A percentile compares a stretch with the other conserved stretches of the same genome.
Evolutionary conservation across 1,139 yeast genomes (phyloP).

Genomic region (Arxiozyma bovina): DNA sequence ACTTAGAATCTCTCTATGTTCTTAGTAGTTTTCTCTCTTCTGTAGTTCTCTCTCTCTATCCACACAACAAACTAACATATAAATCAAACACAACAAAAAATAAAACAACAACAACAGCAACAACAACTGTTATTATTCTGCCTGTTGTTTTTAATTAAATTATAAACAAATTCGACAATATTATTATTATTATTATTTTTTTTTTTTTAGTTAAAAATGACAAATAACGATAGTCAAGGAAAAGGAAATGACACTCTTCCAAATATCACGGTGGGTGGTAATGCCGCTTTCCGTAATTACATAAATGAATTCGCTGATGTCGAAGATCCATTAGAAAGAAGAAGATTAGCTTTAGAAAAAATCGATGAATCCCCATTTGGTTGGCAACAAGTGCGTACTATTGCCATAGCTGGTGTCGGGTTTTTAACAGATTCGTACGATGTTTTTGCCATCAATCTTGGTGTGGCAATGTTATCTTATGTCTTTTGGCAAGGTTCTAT

Average conservation of each 20-base stretch:
- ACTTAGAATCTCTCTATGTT: background rate
- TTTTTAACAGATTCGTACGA: slow-evolving; percentile 89
- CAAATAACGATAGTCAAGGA: background rate
- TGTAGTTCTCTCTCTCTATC: background rate
- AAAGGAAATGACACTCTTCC: background rate
- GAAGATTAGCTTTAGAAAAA: slow-evolving; percentile 80
- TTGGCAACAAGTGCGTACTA: slow-evolving; percentile 83
- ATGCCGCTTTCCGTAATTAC: slow-evolving; percentile 83
- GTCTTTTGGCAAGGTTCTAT: slow-evolving; percentile 61
- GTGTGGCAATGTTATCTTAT: slow-evolving; percentile 62
- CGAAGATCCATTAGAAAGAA: slow-evolving; percentile 81
- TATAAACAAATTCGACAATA: too few relatives aligned
- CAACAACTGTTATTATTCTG: too few relatives aligned
- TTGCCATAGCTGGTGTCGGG: slow-evolving; percentile 88
- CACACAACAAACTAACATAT: too few relatives aligned
- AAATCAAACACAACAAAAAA: too few relatives aligned
- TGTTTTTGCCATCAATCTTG: slow-evolving; percentile 81
- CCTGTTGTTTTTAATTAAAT: too few relatives aligned
- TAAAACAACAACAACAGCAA: too few relatives aligned
- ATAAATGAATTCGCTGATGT: slow-evolving; percentile 75
- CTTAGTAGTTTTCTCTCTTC: background rate
- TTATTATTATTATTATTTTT: too few relatives aligned
- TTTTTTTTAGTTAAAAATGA: background rate
- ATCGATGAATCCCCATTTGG: slow-evolving; percentile 80
- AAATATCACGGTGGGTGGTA: slow-evolving; percentile 58